These are phyloP conservation scores for Conidiobolus incongruus DNA, from an alignment of 371 early-diverging fungal genomes.

Conservation along the genomic window DNA sequence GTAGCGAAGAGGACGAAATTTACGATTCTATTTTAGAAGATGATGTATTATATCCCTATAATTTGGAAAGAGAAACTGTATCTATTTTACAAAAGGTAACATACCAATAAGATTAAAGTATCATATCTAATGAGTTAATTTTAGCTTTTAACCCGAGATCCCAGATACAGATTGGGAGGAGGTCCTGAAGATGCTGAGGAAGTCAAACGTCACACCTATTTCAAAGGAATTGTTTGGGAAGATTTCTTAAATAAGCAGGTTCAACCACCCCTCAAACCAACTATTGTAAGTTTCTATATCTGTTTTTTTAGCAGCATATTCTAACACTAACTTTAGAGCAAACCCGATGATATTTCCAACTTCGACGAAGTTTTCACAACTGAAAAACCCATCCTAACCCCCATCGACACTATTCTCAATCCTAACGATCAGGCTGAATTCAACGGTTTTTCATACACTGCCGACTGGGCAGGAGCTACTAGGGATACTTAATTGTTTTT, in stretches of 20 bases:
- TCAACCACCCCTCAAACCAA: constrained; percentile 75
- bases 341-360: constrained; percentile 74
- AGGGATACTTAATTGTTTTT: too few species aligned
- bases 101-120: not conserved
- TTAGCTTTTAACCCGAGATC: constrained; percentile 67
- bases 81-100: constrained; percentile 56
- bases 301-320: too few species aligned
- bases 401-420: constrained; percentile 50
- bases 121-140: not conserved
- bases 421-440: constrained; percentile 76
- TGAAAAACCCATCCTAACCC: constrained; percentile 77
- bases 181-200: constrained; percentile 63
- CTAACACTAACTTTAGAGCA: constrained; percentile 14
- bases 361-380: constrained; percentile 88
- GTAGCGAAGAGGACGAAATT: constrained; percentile 87
- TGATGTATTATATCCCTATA: constrained; percentile 73
- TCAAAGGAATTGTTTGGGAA: constrained; percentile 82
- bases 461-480: constrained; percentile 60
- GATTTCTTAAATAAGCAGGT: constrained; percentile 60
- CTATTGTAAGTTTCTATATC: constrained; percentile 16
- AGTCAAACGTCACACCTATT: constrained; percentile 85
- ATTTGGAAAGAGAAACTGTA: constrained; percentile 73
- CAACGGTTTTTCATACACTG: constrained; percentile 71
- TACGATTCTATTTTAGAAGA: constrained; percentile 84
- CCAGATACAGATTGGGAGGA: constrained; percentile 58